These are phyloP conservation scores for Diaporthe ilicicola DNA, from an alignment of 2,329 filamentous ascomycete genomes.

Conservation along the genomic window DNA sequence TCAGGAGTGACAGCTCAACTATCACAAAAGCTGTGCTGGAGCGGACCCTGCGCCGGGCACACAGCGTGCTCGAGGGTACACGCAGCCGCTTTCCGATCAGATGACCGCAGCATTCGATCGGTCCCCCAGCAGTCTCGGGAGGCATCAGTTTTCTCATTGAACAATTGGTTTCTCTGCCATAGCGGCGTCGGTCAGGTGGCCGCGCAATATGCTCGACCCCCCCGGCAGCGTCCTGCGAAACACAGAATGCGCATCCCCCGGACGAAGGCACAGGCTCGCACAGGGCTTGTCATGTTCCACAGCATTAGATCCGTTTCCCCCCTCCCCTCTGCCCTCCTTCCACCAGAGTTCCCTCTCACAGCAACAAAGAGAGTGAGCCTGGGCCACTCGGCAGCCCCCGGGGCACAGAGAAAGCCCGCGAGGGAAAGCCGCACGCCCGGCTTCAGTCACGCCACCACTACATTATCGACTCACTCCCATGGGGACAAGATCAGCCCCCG, in stretches of 20 bases:
- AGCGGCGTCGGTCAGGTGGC: conserved; percentile 16
- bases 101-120: background rate
- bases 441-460: background rate
- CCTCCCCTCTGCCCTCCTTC: background rate
- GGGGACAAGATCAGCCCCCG: background rate
- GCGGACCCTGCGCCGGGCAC: conserved; percentile 7
- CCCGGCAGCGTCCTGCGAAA: conserved; percentile 12
- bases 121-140: background rate
- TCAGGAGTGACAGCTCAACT: conserved; percentile 23
- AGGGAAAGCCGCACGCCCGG: conserved; percentile 1
- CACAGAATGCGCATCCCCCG: background rate
- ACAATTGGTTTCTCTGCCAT: background rate
- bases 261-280: background rate
- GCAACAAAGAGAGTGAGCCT: background rate
- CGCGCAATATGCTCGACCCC: conserved; percentile 1
- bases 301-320: background rate
- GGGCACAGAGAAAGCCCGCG: background rate
- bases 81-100: conserved; percentile 20
- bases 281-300: conserved; percentile 18
- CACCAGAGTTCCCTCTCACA: background rate
- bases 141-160: background rate
- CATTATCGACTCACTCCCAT: conserved; percentile 6
- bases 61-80: conserved; percentile 8
- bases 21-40: conserved; percentile 20
- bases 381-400: background rate